Conservation (phyloP, 192 early-diverging fungal species). For the Coemansia sp. region DNA sequence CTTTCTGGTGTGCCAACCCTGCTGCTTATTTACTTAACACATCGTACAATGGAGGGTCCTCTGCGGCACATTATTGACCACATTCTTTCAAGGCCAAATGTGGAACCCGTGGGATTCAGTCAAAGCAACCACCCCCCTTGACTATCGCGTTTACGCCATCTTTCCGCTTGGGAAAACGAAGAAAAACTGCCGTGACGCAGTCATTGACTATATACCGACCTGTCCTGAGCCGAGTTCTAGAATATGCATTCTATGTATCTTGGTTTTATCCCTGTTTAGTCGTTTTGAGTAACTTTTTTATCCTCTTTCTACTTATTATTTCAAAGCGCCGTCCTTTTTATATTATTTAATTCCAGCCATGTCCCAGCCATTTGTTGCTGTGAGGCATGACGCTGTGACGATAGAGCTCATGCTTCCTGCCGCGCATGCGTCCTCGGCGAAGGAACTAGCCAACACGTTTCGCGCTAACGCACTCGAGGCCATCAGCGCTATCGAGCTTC, state of each 20-base stretch:
- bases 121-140: not conserved
- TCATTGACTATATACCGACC: not conserved
- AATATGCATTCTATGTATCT: not conserved
- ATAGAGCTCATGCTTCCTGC: slow-evolving; percentile 2
- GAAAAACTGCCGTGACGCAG: not conserved
- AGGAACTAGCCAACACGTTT: not conserved
- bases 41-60: not conserved
- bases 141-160: slow-evolving; percentile 3
- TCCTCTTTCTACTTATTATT: not conserved
- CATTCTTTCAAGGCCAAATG: not conserved
- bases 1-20: not conserved
- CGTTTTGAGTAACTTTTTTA: not conserved
- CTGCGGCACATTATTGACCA: not conserved
- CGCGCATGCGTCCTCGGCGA: not conserved
- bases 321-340: not conserved
- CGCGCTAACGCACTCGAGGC: not conserved
- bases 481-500: slow-evolving; percentile 11
- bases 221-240: not conserved
- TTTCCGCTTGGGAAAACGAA: not conserved
- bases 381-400: not conserved
- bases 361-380: slow-evolving; percentile 2
- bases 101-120: not conserved
- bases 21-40: not conserved
- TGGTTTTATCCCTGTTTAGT: not conserved
- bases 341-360: not conserved